Evolutionary conservation across 2,329 filamentous ascomycete genomes (phyloP), one percentile per base, ranked within the genome.

Genomic region (Aspergillus spinulosporus): DNA sequence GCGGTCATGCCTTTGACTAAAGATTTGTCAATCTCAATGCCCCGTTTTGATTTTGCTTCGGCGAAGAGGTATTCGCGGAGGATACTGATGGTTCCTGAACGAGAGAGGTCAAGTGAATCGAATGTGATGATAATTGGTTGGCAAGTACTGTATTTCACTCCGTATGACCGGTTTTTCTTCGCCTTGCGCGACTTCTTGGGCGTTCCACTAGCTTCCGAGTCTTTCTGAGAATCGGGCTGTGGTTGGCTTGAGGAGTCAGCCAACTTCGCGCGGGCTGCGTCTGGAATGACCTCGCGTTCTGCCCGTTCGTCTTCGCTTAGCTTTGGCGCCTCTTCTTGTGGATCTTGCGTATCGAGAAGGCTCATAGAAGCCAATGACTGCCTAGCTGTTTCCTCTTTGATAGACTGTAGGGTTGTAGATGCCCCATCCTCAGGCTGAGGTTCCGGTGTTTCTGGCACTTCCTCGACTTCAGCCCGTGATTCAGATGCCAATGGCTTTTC

Each of bases 71-170:
- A 97, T 28, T 89, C 82, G 66, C 88, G 92, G 31, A 99, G 77
- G 36, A 82, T 81, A 46, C 72, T 81, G 59, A 88, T 84, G 4
- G 90, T 89, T 0, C 79, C 75, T 1, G 82, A 78, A 63, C 92
- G 90, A 0, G 77, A 45, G 3, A 73, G 66, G n/a, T 86, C 87
- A 1, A 97, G 80, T 0, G 94, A 97, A 71, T 99, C 94, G 28
- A 97, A 82, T 0, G 90, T 91, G 61, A 97, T 86, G 59, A 97
- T 92, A 36, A 84, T 83, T 1, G 90, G 85, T 49, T 85, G 80
- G 6, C 75, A 76, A 1, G 77, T 74, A 52, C 84, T 77, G 56
- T 76, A 74, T 59, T 78, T 82, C 64, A 62, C 32, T 59, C 62
- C 54, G 59, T 15, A 8, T 12, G 59, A 31, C 49, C 59, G 54